Percentiles rank a stretch among this genome's conserved stretches.
Conservation (phyloP, 169 alveolate species). For the Cryptosporidium parvum region DNA sequence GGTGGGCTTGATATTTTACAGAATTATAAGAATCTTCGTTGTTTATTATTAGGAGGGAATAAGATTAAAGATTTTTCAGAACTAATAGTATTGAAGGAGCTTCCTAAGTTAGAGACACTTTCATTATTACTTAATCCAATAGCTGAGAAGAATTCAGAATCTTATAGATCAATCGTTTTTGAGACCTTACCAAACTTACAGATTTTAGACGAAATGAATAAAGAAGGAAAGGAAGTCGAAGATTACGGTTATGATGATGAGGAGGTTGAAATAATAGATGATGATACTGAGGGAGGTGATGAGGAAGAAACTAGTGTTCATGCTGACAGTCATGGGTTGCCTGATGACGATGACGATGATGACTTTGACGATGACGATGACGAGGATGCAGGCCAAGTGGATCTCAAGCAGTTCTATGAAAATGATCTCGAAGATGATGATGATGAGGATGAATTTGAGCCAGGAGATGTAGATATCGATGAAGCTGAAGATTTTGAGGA, state of each 20-base stretch:
- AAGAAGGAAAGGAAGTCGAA: conserved; percentile 88
- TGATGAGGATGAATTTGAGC: conserved; percentile 90
- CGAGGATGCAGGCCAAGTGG: conserved; percentile 79
- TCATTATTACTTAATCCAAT: conserved; percentile 91
- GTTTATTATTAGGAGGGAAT: conserved; percentile 90
- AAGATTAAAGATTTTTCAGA: conserved; percentile 33
- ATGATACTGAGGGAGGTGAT: conserved; percentile 79
- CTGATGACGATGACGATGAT: conserved; percentile 33
- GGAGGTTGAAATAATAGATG: conserved; percentile 87
- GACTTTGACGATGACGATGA: conserved; percentile 76
- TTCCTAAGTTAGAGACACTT: conserved; percentile 81
- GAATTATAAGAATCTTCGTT: conserved; percentile 87
- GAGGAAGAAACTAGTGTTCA: conserved; percentile 17
- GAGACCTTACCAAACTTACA: conserved; percentile 85
- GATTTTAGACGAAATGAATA: conserved; percentile 85
- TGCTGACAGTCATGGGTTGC: background rate
- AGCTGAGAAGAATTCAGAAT: conserved; percentile 80
- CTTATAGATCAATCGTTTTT: conserved; percentile 87
- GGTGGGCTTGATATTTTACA: conserved; percentile 82
- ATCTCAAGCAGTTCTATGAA: conserved; percentile 88
- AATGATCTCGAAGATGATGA: conserved; percentile 89
- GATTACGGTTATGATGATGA: conserved; percentile 90
- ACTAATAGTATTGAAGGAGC: conserved; percentile 59
- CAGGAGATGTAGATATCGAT: conserved; percentile 84
- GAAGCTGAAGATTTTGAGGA: conserved; percentile 85